Percentiles rank a stretch among this genome's conserved stretches.
These are phyloP conservation scores for Cutaneotrichosporon cutaneum DNA, from an alignment of 1,284 basidiomycete species.

Conservation along the genomic window DNA sequence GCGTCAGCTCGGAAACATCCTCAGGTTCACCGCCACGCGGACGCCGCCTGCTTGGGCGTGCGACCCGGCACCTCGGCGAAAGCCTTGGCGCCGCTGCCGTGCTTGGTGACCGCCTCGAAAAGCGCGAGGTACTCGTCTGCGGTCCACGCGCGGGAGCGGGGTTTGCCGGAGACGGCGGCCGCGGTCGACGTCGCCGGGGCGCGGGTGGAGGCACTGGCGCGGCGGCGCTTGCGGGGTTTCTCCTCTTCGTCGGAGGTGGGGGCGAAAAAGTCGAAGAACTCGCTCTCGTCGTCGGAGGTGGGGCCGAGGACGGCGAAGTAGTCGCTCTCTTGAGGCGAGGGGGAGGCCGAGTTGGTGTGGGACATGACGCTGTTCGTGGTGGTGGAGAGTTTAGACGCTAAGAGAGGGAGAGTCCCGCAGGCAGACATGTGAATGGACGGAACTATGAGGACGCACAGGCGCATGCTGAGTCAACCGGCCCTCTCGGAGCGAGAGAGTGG, in stretches of 20 bases:
- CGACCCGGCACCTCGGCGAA: constrained; percentile 13
- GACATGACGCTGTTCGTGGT: neutral
- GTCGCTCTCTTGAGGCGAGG: neutral
- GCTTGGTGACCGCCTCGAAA: constrained; percentile 5
- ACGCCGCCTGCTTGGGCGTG: constrained; percentile 1
- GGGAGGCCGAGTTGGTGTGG: neutral
- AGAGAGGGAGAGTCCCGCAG: neutral
- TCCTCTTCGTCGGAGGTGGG: neutral
- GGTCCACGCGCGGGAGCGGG: constrained; percentile 12
- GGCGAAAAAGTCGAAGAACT: neutral
- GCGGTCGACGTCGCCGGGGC: neutral
- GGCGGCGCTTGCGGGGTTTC: constrained; percentile 8
- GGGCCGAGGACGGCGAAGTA: neutral
- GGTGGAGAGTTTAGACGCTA: neutral
- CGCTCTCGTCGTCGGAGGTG: neutral
- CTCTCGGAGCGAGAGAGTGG: neutral
- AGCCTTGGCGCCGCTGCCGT: constrained; percentile 4
- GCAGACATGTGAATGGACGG: neutral
- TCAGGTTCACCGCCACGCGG: constrained; percentile 7
- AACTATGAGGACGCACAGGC: neutral
- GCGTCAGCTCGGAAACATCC: neutral
- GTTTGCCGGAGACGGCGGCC: neutral
- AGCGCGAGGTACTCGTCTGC: constrained; percentile 11
- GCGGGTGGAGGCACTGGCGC: neutral
- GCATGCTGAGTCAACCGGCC: neutral